Conservation (phyloP, 805 yeast species). For the Cephaloascus fragrans region DNA sequence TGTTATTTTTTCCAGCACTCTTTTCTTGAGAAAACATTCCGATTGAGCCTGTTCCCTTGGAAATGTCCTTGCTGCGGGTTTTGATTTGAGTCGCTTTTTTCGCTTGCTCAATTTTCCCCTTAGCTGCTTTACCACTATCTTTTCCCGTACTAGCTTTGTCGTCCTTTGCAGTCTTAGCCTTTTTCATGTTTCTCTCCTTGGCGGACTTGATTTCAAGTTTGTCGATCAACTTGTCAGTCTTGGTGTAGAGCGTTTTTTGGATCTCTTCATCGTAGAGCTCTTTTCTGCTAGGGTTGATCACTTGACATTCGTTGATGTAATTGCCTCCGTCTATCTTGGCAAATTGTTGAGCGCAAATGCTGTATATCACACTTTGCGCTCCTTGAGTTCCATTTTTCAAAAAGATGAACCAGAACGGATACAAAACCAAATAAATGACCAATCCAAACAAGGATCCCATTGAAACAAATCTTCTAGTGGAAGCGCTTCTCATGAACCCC, state of each 20-base stretch:
- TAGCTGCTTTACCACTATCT: no score
- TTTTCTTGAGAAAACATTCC: no score
- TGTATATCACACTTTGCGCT: slow-evolving; percentile 65
- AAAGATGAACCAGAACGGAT: slow-evolving; percentile 79
- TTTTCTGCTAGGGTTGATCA: slow-evolving; percentile 38
- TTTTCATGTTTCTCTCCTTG: slow-evolving; percentile 41
- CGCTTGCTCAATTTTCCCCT: no score
- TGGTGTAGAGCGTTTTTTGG: slow-evolving; percentile 50
- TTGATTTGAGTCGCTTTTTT: not conserved
- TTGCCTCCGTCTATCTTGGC: slow-evolving; percentile 54
- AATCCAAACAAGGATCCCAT: slow-evolving; percentile 65
- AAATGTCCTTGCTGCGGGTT: no score
- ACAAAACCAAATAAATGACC: slow-evolving; percentile 48
- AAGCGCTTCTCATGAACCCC: slow-evolving; percentile 83
- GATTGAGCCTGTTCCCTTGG: not conserved
- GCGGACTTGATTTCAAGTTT: slow-evolving; percentile 66
- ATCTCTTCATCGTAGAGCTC: slow-evolving; percentile 57
- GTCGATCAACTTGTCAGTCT: slow-evolving; percentile 49
- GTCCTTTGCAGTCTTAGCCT: slow-evolving; percentile 1
- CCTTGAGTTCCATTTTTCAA: slow-evolving; percentile 73
- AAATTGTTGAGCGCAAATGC: slow-evolving; percentile 63
- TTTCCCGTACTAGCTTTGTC: no score
- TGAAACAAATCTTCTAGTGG: slow-evolving; percentile 68
- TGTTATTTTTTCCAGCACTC: no score
- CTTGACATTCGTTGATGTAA: slow-evolving; percentile 63